Conservation (phyloP, 495 filamentous ascomycete genomes). For the Cryomyces minteri region DNA sequence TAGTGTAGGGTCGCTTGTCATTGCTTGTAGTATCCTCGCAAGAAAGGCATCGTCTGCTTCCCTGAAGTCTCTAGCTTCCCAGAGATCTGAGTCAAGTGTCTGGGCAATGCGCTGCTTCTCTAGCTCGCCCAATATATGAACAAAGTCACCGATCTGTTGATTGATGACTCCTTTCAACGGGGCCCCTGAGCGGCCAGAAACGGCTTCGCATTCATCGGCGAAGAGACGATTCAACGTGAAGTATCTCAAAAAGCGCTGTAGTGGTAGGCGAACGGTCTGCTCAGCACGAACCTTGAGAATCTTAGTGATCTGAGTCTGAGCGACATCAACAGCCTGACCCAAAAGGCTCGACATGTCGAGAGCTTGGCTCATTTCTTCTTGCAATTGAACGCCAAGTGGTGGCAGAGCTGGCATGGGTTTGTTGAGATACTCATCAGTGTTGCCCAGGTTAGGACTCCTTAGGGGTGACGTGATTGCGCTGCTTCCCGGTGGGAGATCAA, state of each 20-base stretch:
- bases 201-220: conserved; percentile 90
- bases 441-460: conserved; percentile 9
- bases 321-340: conserved; percentile 81
- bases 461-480: conserved; percentile 8
- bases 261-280: conserved; percentile 52
- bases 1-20: conserved; percentile 56
- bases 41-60: conserved; percentile 46
- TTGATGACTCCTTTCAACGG: conserved; percentile 78
- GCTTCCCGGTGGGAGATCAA: conserved; percentile 22
- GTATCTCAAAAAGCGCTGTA: conserved; percentile 72
- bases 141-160: conserved; percentile 79
- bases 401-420: not conserved
- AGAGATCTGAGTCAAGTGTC: conserved; percentile 75
- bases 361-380: conserved; percentile 68
- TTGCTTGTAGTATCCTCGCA: conserved; percentile 50
- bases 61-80: conserved; percentile 75
- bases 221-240: conserved; percentile 89
- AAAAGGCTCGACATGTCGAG: conserved; percentile 90
- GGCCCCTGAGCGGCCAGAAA: conserved; percentile 73
- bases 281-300: conserved; percentile 83
- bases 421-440: conserved; percentile 9
- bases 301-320: conserved; percentile 81
- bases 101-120: conserved; percentile 67
- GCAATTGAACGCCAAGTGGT: conserved; percentile 14
- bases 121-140: conserved; percentile 51